These are phyloP conservation scores for Tetracladium maxilliforme DNA, from an alignment of 2,329 filamentous ascomycete genomes.

Conservation along the genomic window DNA sequence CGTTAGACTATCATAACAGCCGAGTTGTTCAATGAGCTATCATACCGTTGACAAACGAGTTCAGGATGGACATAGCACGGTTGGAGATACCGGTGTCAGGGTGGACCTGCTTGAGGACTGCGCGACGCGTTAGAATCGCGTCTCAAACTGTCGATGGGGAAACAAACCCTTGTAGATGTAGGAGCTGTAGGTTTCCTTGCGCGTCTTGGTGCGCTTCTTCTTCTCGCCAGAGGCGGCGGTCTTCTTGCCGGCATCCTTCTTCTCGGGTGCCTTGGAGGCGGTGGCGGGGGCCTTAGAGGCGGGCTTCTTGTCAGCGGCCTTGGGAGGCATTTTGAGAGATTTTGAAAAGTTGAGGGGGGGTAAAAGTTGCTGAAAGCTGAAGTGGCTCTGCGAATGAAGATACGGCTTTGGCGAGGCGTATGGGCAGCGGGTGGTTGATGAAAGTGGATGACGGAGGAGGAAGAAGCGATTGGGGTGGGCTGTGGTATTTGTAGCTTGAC, in stretches of 20 bases:
- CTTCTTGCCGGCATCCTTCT: conserved; percentile 99
- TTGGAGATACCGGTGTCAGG: conserved; percentile 99
- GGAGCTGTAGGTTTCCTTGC: conserved; percentile 99
- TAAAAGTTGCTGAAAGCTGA: conserved; percentile 7
- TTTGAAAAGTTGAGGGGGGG: conserved; percentile 3
- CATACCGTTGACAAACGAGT: conserved; percentile 98
- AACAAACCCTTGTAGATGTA: conserved; percentile 99
- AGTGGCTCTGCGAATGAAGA: conserved; percentile 13
- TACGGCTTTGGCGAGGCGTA: conserved; percentile 23
- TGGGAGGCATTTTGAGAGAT: conserved; percentile 74
- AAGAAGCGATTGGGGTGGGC: no score
- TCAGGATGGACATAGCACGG: conserved; percentile 98
- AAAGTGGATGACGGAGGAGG: conserved; percentile 14
- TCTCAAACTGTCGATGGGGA: conserved; percentile 4
- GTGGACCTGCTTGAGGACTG: conserved; percentile 99
- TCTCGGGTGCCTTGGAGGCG: conserved; percentile 76
- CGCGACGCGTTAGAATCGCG: conserved; percentile 2
- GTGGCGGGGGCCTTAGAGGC: conserved; percentile 84
- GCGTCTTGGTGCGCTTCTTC: conserved; percentile 99
- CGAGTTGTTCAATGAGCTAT: conserved; percentile 4
- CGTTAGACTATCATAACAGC: conserved; percentile 9
- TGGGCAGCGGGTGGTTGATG: conserved; percentile 5
- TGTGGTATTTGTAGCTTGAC: background rate
- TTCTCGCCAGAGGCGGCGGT: conserved; percentile 91
- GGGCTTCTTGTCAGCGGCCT: conserved; percentile 97